Conservation (phyloP, 495 filamentous ascomycete genomes). For the Podospora pseudoanserina region DNA sequence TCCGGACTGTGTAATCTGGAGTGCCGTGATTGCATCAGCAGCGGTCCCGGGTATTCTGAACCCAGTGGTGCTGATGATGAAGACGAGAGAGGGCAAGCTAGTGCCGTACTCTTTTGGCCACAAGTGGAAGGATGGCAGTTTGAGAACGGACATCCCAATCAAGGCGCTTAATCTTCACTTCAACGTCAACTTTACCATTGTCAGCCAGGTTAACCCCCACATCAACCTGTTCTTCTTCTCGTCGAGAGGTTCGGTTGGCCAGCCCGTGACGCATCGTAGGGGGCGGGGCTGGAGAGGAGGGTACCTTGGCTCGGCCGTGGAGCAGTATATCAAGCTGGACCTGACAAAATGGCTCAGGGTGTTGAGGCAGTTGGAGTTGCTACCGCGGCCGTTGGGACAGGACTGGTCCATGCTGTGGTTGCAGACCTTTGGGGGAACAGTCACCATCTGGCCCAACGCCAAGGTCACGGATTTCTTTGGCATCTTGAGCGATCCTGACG, state of each 20-base stretch:
- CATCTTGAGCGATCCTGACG: constrained; percentile 78
- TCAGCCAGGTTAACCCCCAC: constrained; percentile 95
- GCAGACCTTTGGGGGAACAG: constrained; percentile 88
- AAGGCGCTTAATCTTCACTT: constrained; percentile 92
- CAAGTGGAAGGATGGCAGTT: constrained; percentile 96
- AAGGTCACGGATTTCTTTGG: constrained; percentile 72
- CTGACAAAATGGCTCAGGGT: constrained; percentile 96
- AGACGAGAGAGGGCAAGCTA: constrained; percentile 69
- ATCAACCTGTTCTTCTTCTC: constrained; percentile 99
- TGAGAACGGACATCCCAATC: constrained; percentile 93
- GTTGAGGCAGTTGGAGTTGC: constrained; percentile 82
- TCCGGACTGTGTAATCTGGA: constrained; percentile 98
- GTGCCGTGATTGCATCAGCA: constrained; percentile 89
- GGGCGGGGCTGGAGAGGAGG: constrained; percentile 95
- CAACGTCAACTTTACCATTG: constrained; percentile 96
- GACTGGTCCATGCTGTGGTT: constrained; percentile 97
- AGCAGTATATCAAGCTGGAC: constrained; percentile 93
- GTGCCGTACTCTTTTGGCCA: constrained; percentile 86
- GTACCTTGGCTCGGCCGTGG: constrained; percentile 83
- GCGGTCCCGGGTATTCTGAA: constrained; percentile 95
- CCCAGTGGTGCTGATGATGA: constrained; percentile 96
- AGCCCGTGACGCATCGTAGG: constrained; percentile 88
- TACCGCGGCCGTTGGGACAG: constrained; percentile 86
- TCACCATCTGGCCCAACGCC: constrained; percentile 90
- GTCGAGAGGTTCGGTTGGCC: constrained; percentile 82